Conservation (phyloP, 192 early-diverging fungal genomes). For the Phlyctochytrium arcticum region DNA sequence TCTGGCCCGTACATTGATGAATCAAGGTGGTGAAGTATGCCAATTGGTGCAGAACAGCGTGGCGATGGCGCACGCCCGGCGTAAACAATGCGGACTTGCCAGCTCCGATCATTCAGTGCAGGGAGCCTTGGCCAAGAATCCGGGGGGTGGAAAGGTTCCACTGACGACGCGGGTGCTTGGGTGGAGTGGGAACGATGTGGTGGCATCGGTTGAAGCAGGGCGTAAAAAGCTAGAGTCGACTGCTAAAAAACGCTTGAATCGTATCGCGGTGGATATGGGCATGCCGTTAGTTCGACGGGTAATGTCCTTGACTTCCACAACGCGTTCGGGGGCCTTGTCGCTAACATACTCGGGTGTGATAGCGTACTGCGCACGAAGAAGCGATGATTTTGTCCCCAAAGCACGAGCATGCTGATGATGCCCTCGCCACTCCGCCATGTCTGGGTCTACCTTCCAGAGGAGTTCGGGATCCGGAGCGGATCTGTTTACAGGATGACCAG, state of each 20-base stretch:
- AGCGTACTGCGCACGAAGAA: constrained; percentile 26
- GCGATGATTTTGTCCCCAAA: background rate
- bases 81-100: background rate
- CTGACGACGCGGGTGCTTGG: background rate
- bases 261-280: constrained; percentile 5
- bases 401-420: constrained; percentile 5
- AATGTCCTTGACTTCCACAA: background rate
- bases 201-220: background rate
- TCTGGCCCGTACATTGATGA: constrained; percentile 4
- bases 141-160: background rate
- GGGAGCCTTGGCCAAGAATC: background rate
- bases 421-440: background rate
- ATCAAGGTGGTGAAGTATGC: constrained; percentile 11
- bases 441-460: background rate
- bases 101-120: background rate
- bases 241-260: background rate
- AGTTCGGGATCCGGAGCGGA: constrained; percentile 9
- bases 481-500: constrained; percentile 34
- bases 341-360: background rate
- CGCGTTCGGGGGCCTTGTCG: background rate
- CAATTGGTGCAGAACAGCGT: constrained; percentile 29
- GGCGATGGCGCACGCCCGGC: background rate
- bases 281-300: constrained; percentile 24
- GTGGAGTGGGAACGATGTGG: background rate
- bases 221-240: constrained; percentile 1